A percentile compares a stretch with the other conserved stretches of the same genome.
phyloP scores from a whole-genome alignment of 1,139 yeast genomes.

The Torulaspora globosa region DNA sequence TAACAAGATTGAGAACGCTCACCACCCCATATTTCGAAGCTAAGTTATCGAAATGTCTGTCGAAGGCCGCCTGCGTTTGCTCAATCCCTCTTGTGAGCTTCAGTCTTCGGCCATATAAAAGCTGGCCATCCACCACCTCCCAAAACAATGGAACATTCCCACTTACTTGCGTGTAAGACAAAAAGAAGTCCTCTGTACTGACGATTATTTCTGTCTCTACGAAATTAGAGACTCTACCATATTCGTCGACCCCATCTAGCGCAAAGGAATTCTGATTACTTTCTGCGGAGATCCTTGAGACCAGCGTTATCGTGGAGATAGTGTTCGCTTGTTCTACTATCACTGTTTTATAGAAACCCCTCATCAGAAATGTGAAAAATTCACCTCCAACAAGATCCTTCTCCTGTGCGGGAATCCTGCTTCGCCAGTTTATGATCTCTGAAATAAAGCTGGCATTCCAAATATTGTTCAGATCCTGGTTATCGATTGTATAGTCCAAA shows the following conservation, averaged over 20 bases:
- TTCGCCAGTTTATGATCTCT: conserved; percentile 58
- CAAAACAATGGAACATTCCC: conserved; percentile 73
- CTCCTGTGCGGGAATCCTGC: conserved; percentile 50
- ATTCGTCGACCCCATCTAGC: conserved; percentile 66
- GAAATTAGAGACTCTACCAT: conserved; percentile 63
- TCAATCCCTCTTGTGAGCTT: conserved; percentile 57
- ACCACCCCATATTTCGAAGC: conserved; percentile 60
- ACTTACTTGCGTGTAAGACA: conserved; percentile 55
- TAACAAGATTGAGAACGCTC: conserved; percentile 53
- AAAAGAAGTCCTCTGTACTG: conserved; percentile 49
- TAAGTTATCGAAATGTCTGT: conserved; percentile 57
- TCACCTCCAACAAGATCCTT: conserved; percentile 53
- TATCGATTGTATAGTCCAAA: conserved; percentile 41
- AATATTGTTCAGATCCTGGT: conserved; percentile 52
- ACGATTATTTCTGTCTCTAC: conserved; percentile 64
- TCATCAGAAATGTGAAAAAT: conserved; percentile 53
- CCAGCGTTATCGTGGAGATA: conserved; percentile 51
- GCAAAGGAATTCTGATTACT: conserved; percentile 62
- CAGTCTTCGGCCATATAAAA: conserved; percentile 49
- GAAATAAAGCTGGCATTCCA: conserved; percentile 63
- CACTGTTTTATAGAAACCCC: conserved; percentile 61
- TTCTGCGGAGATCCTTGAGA: conserved; percentile 62
- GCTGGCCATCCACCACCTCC: conserved; percentile 48
- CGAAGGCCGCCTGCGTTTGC: conserved; percentile 61
- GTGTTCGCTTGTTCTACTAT: conserved; percentile 38